Evolutionary conservation across 768 basidiomycete genomes (phyloP).

Genomic region (Russula sp.): DNA sequence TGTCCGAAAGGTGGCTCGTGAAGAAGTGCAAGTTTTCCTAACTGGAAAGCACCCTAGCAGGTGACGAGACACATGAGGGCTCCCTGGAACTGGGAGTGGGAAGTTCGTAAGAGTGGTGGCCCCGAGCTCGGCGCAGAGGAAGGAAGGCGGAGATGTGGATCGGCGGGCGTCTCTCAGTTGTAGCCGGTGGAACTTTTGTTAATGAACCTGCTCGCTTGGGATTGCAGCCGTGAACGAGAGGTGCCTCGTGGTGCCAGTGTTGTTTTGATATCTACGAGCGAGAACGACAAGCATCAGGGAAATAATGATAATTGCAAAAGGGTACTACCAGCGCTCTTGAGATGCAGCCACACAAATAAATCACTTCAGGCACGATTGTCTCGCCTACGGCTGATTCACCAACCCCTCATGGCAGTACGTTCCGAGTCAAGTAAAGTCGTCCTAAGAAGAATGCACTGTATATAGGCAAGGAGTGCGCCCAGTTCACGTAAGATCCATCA

Average conservation of each 20-base stretch:
- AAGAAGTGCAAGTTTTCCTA: too few species aligned
- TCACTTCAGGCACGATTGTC: neutral
- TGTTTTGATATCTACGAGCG: neutral
- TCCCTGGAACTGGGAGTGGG: neutral
- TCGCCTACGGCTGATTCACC: neutral
- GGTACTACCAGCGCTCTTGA: neutral
- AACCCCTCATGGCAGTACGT: neutral
- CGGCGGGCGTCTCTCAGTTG: neutral
- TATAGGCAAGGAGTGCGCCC: neutral
- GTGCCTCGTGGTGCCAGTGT: neutral
- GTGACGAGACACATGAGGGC: neutral
- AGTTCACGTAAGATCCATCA: neutral
- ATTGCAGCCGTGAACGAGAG: neutral
- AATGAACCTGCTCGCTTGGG: neutral
- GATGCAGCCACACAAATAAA: neutral
- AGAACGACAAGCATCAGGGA: neutral
- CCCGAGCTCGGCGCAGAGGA: neutral
- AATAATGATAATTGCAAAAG: neutral
- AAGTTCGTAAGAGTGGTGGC: neutral
- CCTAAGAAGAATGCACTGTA: neutral
- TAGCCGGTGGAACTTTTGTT: neutral
- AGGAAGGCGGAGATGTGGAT: neutral
- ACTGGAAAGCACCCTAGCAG: neutral
- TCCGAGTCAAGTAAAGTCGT: neutral
- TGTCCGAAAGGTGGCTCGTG: too few species aligned